Conservation (phyloP, 2,329 filamentous ascomycete species). For the Colletotrichum endophyticum region DNA sequence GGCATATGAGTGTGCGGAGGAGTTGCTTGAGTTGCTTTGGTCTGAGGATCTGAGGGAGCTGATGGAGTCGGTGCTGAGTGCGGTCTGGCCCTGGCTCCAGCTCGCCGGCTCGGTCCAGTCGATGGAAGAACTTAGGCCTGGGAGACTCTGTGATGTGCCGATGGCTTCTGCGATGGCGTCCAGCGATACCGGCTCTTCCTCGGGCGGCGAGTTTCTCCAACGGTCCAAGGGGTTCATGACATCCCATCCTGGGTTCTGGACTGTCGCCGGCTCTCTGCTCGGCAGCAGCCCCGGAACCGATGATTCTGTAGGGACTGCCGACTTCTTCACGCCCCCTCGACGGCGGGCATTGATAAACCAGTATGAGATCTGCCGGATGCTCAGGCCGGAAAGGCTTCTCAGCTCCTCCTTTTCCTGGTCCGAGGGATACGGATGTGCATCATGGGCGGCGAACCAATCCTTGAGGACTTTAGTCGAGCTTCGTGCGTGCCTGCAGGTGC, state of each 20-base stretch:
- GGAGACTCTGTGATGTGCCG: not conserved
- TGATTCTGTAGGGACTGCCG: accelerated
- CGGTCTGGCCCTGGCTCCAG: not conserved
- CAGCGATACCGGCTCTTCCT: not conserved
- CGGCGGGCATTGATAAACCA: not conserved
- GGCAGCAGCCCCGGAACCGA: not conserved
- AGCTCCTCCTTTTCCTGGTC: not conserved
- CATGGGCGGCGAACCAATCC: not conserved
- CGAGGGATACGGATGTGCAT: not conserved
- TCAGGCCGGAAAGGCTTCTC: not conserved
- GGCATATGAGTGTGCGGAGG: not conserved
- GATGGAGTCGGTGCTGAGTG: not conserved
- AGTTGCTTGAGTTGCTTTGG: not conserved
- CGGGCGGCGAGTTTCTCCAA: not conserved
- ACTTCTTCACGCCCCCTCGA: not conserved
- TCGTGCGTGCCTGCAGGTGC: accelerated
- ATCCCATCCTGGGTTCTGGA: not conserved
- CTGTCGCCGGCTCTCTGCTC: not conserved
- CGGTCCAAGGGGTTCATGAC: not conserved
- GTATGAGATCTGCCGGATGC: not conserved
- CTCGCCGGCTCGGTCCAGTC: not conserved
- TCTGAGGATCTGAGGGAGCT: not conserved
- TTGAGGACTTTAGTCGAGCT: not conserved
- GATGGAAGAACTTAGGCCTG: not conserved
- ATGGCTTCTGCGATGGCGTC: not conserved